Evolutionary conservation across 495 filamentous ascomycete species (phyloP).

Genomic region (Rhypophila decipiens): DNA sequence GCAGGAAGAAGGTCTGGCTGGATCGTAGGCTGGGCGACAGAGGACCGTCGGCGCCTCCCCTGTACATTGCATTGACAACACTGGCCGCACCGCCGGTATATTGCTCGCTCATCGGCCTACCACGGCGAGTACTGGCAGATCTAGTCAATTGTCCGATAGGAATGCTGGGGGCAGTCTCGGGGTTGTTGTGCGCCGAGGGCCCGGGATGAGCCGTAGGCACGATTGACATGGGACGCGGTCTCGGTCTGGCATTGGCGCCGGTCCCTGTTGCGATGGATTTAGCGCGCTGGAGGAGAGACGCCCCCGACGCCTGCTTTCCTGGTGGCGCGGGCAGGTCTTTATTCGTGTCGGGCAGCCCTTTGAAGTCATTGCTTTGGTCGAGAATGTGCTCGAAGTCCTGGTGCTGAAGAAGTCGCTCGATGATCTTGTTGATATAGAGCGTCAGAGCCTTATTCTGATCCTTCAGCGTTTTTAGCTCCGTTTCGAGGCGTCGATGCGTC

Average conservation of each 20-base stretch:
- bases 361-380: conserved; percentile 62
- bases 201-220: conserved; percentile 46
- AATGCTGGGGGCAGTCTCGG: conserved; percentile 77
- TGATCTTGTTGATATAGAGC: conserved; percentile 97
- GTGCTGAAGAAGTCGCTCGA: conserved; percentile 86
- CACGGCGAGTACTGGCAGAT: conserved; percentile 52
- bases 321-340: conserved; percentile 81
- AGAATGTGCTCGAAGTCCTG: conserved; percentile 91
- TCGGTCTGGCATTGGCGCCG: conserved; percentile 36
- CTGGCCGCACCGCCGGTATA: conserved; percentile 58
- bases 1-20: conserved; percentile 36
- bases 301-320: conserved; percentile 45
- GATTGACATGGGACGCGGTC: conserved; percentile 56
- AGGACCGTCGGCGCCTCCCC: conserved; percentile 48
- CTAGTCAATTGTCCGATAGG: conserved; percentile 62
- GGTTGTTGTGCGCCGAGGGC: conserved; percentile 43
- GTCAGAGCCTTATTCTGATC: conserved; percentile 96
- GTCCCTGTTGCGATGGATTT: conserved; percentile 57
- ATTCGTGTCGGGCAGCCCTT: conserved; percentile 49
- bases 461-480: conserved; percentile 72
- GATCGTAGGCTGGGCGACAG: conserved; percentile 50
- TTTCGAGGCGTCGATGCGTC: conserved; percentile 61
- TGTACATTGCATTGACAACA: conserved; percentile 81
- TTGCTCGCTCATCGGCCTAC: conserved; percentile 65
- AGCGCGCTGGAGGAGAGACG: conserved; percentile 69